phyloP scores from a whole-genome alignment of 805 yeast species.

The Pichia scutulata region DNA sequence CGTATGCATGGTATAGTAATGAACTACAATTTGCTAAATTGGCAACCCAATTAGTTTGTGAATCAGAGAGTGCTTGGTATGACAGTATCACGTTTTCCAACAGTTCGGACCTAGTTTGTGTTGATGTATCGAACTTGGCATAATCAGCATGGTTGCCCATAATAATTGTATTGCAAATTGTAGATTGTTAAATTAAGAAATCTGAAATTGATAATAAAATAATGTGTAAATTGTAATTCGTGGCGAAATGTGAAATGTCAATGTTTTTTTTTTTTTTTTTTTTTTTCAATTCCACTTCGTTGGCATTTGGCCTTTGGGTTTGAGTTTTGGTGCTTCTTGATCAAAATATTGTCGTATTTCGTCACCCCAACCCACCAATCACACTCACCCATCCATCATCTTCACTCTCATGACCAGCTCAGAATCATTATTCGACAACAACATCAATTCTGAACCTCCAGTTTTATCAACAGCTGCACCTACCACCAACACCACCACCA shows the following conservation, averaged over 20 bases:
- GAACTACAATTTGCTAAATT: slow-evolving; percentile 84
- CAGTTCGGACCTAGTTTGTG: slow-evolving; percentile 31
- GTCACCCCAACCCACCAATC: not conserved
- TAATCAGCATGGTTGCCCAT: slow-evolving; percentile 66
- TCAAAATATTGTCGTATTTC: not conserved
- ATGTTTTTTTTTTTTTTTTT: not conserved
- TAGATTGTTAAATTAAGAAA: too few species aligned
- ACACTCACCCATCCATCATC: not conserved
- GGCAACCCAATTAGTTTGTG: slow-evolving; percentile 77
- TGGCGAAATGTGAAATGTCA: too few species aligned
- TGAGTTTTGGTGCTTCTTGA: not conserved
- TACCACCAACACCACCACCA: not conserved
- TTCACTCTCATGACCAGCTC: slow-evolving; percentile 15
- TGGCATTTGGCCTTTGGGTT: not conserved
- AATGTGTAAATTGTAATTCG: too few species aligned
- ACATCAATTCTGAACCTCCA: slow-evolving; percentile 19
- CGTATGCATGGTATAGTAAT: slow-evolving; percentile 81
- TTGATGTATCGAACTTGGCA: slow-evolving; percentile 37
- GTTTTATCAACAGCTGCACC: not conserved
- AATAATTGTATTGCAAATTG: not conserved
- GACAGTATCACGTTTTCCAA: slow-evolving; percentile 52
- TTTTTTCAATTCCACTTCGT: not conserved
- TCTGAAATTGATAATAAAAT: too few species aligned
- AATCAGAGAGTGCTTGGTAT: slow-evolving; percentile 56
- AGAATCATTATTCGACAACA: slow-evolving; percentile 29